Conservation (phyloP, 2,329 filamentous ascomycete genomes). For the Arthrocladium fulminans region DNA sequence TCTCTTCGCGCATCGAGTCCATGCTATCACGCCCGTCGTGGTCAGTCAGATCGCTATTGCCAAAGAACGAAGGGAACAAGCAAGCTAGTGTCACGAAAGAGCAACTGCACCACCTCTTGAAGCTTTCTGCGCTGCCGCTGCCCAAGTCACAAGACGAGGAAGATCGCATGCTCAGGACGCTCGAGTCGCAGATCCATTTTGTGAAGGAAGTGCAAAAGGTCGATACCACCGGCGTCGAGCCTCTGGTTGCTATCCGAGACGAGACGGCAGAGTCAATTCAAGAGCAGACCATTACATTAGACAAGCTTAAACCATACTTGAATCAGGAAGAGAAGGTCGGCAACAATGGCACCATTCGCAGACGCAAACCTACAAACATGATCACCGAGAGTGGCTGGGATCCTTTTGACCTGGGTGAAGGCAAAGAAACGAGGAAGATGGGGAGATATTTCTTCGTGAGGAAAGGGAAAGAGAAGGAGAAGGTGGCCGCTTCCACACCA, state of each 20-base stretch:
- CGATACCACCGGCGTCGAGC: conserved; percentile 62
- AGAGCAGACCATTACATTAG: conserved; percentile 33
- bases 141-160: conserved; percentile 56
- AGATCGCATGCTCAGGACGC: conserved; percentile 59
- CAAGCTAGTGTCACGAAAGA: conserved; percentile 49
- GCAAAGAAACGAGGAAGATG: conserved; percentile 53
- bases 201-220: conserved; percentile 77
- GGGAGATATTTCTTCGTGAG: conserved; percentile 73
- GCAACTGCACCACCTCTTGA: conserved; percentile 74
- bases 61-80: conserved; percentile 23
- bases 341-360: conserved; percentile 39
- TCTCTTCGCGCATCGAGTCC: conserved; percentile 20
- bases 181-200: conserved; percentile 79
- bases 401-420: conserved; percentile 56
- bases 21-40: conserved; percentile 66
- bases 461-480: conserved; percentile 9
- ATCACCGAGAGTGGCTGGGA: conserved; percentile 58
- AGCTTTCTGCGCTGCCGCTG: conserved; percentile 75
- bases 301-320: conserved; percentile 30
- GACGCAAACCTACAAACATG: conserved; percentile 37
- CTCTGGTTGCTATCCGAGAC: conserved; percentile 71
- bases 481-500: conserved; percentile 1
- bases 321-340: conserved; percentile 35
- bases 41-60: conserved; percentile 71
- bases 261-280: conserved; percentile 39